Base-by-base conservation (phyloP, 192 early-diverging fungal species). In the Linderina pennispora region DNA sequence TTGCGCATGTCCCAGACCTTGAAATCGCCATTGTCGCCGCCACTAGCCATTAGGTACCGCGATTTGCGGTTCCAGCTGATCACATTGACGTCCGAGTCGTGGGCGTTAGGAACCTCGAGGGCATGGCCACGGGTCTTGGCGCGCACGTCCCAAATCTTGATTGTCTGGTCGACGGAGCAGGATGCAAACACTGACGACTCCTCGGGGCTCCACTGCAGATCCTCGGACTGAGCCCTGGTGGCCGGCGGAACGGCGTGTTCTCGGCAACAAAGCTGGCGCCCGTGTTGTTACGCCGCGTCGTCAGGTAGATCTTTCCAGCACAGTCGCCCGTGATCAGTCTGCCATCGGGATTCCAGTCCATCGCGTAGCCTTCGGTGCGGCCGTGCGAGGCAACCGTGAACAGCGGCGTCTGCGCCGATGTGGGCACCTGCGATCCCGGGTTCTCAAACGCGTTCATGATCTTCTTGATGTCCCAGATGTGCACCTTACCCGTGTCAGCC, bases 161-260 rank as follows among this genome's bases (percentile, higher is more conserved):
- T 82, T 0, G 92, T 91, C 55, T 89, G 78, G 70, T 99, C 96
- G 2, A 87, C 85, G 0, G 87, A 90, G 53, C 87, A 85, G 7
- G 88, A 86, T 2, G 92, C 93, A 84, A 99, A 99, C 11, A 97
- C 93, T 19, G 77, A 83, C 15, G 78, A 77, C 52, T 95, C 90
- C 2, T 80, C 75, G 17, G 92, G 91, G 4, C 92, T 93, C 94
- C 94, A 99, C 78, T 99, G 96, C 39, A 99, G 48, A 61, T 99
- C 96, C 62, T 99, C 96, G n/a, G 17, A 97, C 85, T 14, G 86
- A 91, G 5, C 78, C 80, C 26, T 67, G 78, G 61, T 98, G 94
- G 32, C 90, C 96, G 25, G 60, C n/a, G 63, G 71, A 90, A 97
- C 6, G 90, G 74, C 11, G 67, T 69, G 34, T 76, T 56, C 39